Evolutionary conservation across 2,329 filamentous ascomycete genomes (phyloP), one percentile per base, ranked within the genome.

Genomic region (Scleromitrula shiraiana): DNA sequence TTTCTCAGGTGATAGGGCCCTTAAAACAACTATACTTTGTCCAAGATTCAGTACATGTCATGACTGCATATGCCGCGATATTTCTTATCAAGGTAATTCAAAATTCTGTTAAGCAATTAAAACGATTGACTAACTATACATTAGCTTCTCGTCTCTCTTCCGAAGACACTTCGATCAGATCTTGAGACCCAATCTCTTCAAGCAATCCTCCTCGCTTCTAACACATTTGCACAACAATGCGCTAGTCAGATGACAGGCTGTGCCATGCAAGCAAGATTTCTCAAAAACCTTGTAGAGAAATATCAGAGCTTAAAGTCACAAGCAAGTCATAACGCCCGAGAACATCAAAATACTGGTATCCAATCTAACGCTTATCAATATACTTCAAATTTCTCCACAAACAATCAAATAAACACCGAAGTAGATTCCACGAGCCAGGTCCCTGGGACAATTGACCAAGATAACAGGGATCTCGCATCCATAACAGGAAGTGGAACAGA

Each of bases 41-140:
- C 3, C 67, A 70, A 51, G 67, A 69, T 43, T 68, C 67, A 1
- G 57, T 70, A 5, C 67, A 70, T 51, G 65, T 68, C 12, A 69
- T 69, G 67, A 65, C 63, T 14, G 67, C 67, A 3, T 68, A 70
- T 50, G 62, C 65, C n/a, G 64, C 66, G 10, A 64, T 66, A 2
- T 67, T 68, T 44, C 54, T 68, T 2, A 61, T 68, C 38, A 69
- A 68, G 54, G 63, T 65, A 42, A 8, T 1, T 7, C 5, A 4
- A 5, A 10, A 12, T 26, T 24, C 7, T 5, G 51, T 4, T 15
- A 35, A 8, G 7, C 17, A 35, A 35, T 15, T 8, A 19, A 7
- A 7, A 9, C 5, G 14, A n/a, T 26, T 24, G 4, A 3, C 27
- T 20, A 22, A 22, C 7, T 1, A 8, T 26, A 38, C 4, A 3